Evolutionary conservation across 2,329 filamentous ascomycete species (phyloP), one percentile per base, ranked within the genome.

Genomic region (Nothophaeocryptopus gaeumannii): DNA sequence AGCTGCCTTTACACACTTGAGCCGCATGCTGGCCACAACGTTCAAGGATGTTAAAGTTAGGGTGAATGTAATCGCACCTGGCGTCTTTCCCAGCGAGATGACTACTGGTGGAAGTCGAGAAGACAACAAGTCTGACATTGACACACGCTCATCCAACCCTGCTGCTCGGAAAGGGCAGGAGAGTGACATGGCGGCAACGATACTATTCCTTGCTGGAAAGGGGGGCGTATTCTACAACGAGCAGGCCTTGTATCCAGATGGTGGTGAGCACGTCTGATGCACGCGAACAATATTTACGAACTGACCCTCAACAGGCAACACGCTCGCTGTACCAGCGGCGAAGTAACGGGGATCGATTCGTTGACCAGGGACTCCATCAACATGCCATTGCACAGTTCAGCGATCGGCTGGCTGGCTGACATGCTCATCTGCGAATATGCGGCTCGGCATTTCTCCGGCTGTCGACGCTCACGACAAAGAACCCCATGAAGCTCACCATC

Each of bases 141-240:
- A 73, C 37, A 68, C 64, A 47, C 57, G 66, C 36, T 63, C 70
- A 50, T 67, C 67, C 10, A 78, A 78, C 51, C 75, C 75, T 8
- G 70, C 73, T 26, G 73, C 68, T 11, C 62, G 70, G 29, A 60
- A 65, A 39, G 75, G 75, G 3, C 59, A 70, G 14, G 76, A 80
- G 34, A 70, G 66, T 10, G 77, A 79, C 53, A 78, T 78, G 73
- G 76, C 72, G 5, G 75, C 74, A 2, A 75, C 74, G 3, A 71
- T 78, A 5, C 60, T 80, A 40, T 74, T 79, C 55, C 63, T 80
- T 35, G 77, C 76, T 33, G 74, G 78, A 0, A 72, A 70, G 29
- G 75, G 75, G 26, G 77, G 77, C 2, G 57, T 74, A 0, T 79
- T 79, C 54, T 74, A 78, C 53, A 80, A 80, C 37, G 74, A 77